Conservation (phyloP, 2,329 filamentous ascomycete genomes). For the Botrytis sinoallii region DNA sequence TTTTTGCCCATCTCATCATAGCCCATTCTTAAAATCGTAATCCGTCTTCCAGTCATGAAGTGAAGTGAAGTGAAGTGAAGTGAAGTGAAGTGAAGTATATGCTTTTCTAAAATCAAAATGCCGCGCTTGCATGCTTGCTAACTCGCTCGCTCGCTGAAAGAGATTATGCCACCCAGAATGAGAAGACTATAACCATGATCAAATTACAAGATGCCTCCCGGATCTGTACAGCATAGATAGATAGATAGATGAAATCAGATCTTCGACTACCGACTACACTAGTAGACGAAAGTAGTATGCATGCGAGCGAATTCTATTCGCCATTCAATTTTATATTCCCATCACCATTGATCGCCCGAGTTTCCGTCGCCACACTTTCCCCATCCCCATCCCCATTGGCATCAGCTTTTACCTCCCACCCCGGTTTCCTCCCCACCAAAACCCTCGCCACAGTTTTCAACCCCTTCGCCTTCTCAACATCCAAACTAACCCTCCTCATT, state of each 20-base stretch:
- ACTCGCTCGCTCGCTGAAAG: neutral
- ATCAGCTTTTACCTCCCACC: neutral
- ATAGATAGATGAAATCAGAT: neutral
- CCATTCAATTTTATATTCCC: neutral
- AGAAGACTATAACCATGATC: neutral
- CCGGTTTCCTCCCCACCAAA: conserved; percentile 34
- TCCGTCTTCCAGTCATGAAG: neutral
- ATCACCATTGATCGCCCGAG: neutral
- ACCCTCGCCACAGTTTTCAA: conserved; percentile 29
- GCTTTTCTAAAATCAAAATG: neutral
- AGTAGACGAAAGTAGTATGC: neutral
- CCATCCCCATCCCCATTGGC: neutral
- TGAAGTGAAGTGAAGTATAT: neutral
- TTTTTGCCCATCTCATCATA: neutral
- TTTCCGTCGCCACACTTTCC: neutral
- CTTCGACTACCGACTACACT: neutral
- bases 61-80: too few relatives aligned
- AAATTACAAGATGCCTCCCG: neutral
- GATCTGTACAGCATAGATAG: neutral
- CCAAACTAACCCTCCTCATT: conserved; percentile 25
- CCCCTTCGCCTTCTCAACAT: conserved; percentile 28
- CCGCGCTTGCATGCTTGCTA: neutral
- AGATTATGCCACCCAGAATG: neutral
- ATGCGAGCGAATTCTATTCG: neutral
- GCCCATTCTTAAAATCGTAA: neutral